Percentiles rank a stretch among this genome's conserved stretches.
Evolutionary conservation across 2,329 filamentous ascomycete genomes (phyloP).

Genomic region (Diaporthe sp.): DNA sequence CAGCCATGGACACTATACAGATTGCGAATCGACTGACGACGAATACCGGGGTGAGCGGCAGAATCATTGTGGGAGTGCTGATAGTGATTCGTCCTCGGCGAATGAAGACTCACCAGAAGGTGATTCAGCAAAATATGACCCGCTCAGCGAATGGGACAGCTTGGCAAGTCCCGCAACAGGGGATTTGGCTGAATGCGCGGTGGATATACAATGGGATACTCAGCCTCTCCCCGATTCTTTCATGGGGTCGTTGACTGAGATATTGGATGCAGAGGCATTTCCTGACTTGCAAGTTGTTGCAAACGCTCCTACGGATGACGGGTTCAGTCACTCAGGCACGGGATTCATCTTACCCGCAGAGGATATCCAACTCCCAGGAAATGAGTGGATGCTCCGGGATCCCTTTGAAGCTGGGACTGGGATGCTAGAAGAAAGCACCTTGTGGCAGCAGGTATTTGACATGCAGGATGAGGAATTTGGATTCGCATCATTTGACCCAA

Average conservation of each 20-base stretch:
- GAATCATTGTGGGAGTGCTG: neutral
- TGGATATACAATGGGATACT: neutral
- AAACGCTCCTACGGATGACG: neutral
- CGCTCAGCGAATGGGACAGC: neutral
- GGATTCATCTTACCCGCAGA: neutral
- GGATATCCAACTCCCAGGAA: neutral
- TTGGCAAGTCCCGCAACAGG: neutral
- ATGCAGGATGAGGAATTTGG: neutral
- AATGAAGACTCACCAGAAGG: neutral
- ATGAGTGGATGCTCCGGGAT: neutral
- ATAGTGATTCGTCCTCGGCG: neutral
- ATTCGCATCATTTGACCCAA: neutral
- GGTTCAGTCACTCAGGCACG: neutral
- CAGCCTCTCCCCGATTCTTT: neutral
- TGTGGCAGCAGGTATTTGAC: neutral
- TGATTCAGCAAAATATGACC: neutral
- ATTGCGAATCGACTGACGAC: neutral
- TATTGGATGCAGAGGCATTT: neutral
- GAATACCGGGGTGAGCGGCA: neutral
- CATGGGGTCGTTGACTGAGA: neutral
- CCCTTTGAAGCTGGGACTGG: neutral
- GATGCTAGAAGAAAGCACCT: neutral
- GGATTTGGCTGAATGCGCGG: neutral
- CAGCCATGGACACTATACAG: neutral
- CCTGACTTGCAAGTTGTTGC: neutral